phyloP scores from a whole-genome alignment of 768 basidiomycete species.

The Postia placenta region DNA sequence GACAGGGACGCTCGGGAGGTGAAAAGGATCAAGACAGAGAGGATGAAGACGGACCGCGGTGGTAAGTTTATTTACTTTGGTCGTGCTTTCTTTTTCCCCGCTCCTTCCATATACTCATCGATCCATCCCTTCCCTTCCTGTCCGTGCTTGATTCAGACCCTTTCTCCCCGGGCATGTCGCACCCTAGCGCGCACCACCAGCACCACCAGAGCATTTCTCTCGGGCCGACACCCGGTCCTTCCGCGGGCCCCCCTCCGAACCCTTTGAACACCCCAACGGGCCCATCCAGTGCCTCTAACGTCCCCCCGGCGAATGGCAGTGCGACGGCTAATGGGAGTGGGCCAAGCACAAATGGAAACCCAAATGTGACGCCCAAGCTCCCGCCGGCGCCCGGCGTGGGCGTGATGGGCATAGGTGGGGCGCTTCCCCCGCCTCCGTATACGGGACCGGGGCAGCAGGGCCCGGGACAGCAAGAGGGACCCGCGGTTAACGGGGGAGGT shows the following conservation, averaged over 20 bases:
- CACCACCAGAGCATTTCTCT: slow-evolving; percentile 20
- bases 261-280: neutral
- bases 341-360: slow-evolving; percentile 19
- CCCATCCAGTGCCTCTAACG: neutral
- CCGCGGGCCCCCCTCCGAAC: neutral
- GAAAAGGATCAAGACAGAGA: slow-evolving; percentile 55
- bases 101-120: slow-evolving; percentile 28
- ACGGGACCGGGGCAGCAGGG: neutral
- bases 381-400: slow-evolving; percentile 20
- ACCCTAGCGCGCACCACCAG: slow-evolving; percentile 10
- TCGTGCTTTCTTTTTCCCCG: slow-evolving; percentile 20
- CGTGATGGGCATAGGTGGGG: slow-evolving; percentile 8
- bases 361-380: slow-evolving; percentile 35
- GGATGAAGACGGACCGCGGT: slow-evolving; percentile 38
- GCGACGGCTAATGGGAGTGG: neutral
- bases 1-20: slow-evolving; percentile 38
- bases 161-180: slow-evolving; percentile 19
- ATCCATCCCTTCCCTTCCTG: slow-evolving; percentile 12
- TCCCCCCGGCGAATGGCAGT: slow-evolving; percentile 1
- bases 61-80: slow-evolving; percentile 27
- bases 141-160: slow-evolving; percentile 13
- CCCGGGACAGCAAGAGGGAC: slow-evolving; percentile 6
- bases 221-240: slow-evolving; percentile 9
- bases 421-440: slow-evolving; percentile 7
- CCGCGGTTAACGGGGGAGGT: slow-evolving; percentile 11